Conservation (phyloP, 257 asterid genomes). For the Craterostigma plantagineum region DNA sequence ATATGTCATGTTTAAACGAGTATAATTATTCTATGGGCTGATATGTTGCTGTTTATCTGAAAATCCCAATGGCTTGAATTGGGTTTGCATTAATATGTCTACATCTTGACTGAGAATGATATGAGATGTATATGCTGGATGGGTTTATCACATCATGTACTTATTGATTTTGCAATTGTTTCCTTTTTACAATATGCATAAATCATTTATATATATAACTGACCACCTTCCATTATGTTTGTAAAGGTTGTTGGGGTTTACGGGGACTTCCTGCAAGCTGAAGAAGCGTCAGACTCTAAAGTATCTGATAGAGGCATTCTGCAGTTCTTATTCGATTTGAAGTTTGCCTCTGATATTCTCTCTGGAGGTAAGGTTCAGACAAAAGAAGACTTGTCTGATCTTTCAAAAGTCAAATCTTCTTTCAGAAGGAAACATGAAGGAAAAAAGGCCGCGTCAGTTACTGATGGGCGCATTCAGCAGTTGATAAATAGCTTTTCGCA, state of each 20-base stretch:
- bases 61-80: too few relatives aligned
- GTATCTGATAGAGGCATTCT: conserved; percentile 79
- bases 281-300: conserved; percentile 31
- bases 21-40: too few relatives aligned
- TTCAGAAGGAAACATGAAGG: conserved; percentile 59
- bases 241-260: conserved; percentile 54
- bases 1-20: background rate
- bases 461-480: conserved; percentile 35
- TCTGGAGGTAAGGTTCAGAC: conserved; percentile 55
- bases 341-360: conserved; percentile 67
- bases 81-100: too few relatives aligned
- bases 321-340: conserved; percentile 78
- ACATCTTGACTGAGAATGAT: too few relatives aligned
- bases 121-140: too few relatives aligned
- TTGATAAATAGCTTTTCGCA: conserved; percentile 53
- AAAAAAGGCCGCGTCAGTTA: conserved; percentile 31
- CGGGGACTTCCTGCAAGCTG: conserved; percentile 46
- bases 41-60: too few relatives aligned
- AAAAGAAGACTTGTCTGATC: conserved; percentile 32
- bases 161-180: too few relatives aligned
- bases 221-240: conserved; percentile 11
- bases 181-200: too few relatives aligned
- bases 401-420: conserved; percentile 29
- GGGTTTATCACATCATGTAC: too few relatives aligned
- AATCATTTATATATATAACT: too few relatives aligned